Evolutionary conservation across 345 rosid species (phyloP).

Genomic region (Triadica sebifera): DNA sequence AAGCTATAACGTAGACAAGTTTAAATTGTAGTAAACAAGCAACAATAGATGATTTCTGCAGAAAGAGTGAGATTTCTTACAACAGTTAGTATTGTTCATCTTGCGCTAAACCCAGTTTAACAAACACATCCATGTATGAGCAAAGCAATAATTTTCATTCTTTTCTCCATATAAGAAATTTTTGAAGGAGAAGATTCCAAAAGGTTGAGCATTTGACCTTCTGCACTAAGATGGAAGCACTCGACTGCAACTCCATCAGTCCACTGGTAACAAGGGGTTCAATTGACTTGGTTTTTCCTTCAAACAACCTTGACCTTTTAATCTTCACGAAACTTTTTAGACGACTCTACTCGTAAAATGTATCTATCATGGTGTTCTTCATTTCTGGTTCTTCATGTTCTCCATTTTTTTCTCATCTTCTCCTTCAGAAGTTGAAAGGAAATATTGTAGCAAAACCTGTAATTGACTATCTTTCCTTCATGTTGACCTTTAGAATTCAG

Average conservation of each 20-base stretch:
- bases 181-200: no score
- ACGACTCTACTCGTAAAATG: neutral
- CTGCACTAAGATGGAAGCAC: neutral
- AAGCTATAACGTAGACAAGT: no score
- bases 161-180: no score
- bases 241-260: neutral
- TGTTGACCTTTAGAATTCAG: slow-evolving; percentile 90
- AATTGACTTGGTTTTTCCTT: neutral
- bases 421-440: neutral
- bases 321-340: neutral
- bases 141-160: no score
- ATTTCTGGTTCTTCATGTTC: neutral
- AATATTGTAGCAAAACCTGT: slow-evolving; percentile 55
- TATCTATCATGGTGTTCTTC: neutral
- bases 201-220: neutral
- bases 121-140: no score
- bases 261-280: neutral
- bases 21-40: no score
- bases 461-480: slow-evolving; percentile 84
- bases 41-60: neutral
- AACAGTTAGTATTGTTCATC: neutral
- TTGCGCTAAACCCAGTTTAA: no score
- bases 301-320: neutral
- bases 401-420: neutral
- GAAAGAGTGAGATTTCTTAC: neutral